Percentiles rank a stretch among this genome's conserved stretches.
Conservation (phyloP, 139 green algal genomes). For the Diplosphaera chodatii region DNA sequence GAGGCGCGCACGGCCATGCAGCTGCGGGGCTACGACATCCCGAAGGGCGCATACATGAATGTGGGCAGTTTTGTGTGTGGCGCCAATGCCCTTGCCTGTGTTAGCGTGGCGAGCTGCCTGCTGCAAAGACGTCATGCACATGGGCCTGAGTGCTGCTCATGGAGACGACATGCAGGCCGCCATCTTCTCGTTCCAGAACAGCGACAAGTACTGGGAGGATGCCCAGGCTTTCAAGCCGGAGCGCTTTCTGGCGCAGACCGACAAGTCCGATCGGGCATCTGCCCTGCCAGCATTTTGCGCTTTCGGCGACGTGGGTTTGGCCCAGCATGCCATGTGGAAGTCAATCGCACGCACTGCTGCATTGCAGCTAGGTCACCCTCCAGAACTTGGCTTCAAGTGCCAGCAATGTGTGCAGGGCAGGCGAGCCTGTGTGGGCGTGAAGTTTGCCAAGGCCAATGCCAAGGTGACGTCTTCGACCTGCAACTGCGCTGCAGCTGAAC, state of each 20-base stretch:
- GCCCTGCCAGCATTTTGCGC: not conserved
- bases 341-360: too few relatives aligned
- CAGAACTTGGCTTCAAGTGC: not conserved
- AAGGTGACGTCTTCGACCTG: not conserved
- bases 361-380: too few relatives aligned
- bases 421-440: constrained; percentile 38
- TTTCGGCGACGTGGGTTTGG: not conserved
- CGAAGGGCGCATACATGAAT: constrained; percentile 4
- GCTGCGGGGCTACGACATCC: constrained; percentile 3
- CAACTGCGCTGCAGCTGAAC: too few relatives aligned
- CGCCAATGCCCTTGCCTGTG: not conserved
- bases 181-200: constrained; percentile 38
- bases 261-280: not conserved
- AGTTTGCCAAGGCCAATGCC: constrained; percentile 20
- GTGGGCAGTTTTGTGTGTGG: not conserved
- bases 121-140: not conserved
- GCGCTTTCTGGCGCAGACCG: constrained; percentile 38
- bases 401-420: constrained; percentile 28
- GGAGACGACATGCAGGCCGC: constrained; percentile 6
- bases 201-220: constrained; percentile 34
- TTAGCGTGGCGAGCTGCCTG: not conserved
- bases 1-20: not conserved
- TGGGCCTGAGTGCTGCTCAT: not conserved
- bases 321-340: too few relatives aligned
- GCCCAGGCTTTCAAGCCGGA: constrained; percentile 38